Evolutionary conservation across 208 protist species (phyloP).

Genomic region (Angomonas ambiguus): DNA sequence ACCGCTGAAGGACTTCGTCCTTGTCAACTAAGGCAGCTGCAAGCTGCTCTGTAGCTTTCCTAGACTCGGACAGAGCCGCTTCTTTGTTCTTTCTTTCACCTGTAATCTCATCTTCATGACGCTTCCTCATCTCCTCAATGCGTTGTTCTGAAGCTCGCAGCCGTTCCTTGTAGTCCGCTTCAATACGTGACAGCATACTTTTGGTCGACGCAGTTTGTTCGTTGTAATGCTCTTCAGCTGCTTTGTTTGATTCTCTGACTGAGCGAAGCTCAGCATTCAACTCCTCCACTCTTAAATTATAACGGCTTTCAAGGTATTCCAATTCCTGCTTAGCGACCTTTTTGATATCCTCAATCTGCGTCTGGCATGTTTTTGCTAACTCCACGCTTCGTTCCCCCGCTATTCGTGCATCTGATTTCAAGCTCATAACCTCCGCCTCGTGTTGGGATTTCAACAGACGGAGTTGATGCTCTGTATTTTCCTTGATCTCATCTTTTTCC

Average conservation of each 20-base stretch:
- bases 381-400: slow-evolving; percentile 44
- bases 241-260: slow-evolving; percentile 34
- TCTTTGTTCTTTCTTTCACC: slow-evolving; percentile 41
- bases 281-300: slow-evolving; percentile 51
- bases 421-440: slow-evolving; percentile 46
- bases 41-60: slow-evolving; percentile 42
- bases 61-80: slow-evolving; percentile 40
- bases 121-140: slow-evolving; percentile 44
- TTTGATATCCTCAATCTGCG: slow-evolving; percentile 80
- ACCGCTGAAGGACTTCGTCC: slow-evolving; percentile 56
- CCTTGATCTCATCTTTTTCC: slow-evolving; percentile 36
- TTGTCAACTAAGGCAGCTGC: slow-evolving; percentile 39
- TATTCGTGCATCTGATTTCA: slow-evolving; percentile 53
- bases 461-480: slow-evolving; percentile 63
- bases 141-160: slow-evolving; percentile 53
- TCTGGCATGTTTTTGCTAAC: slow-evolving; percentile 45
- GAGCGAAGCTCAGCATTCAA: slow-evolving; percentile 55
- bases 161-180: slow-evolving; percentile 76
- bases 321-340: slow-evolving; percentile 52
- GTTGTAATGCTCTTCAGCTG: slow-evolving; percentile 42
- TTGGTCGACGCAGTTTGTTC: slow-evolving; percentile 42
- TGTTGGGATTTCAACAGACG: slow-evolving; percentile 65
- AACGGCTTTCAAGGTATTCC: slow-evolving; percentile 65
- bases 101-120: slow-evolving; percentile 35
- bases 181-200: slow-evolving; percentile 53